Evolutionary conservation across 345 rosid species (phyloP).

Genomic region (Dipteronia sinensis): DNA sequence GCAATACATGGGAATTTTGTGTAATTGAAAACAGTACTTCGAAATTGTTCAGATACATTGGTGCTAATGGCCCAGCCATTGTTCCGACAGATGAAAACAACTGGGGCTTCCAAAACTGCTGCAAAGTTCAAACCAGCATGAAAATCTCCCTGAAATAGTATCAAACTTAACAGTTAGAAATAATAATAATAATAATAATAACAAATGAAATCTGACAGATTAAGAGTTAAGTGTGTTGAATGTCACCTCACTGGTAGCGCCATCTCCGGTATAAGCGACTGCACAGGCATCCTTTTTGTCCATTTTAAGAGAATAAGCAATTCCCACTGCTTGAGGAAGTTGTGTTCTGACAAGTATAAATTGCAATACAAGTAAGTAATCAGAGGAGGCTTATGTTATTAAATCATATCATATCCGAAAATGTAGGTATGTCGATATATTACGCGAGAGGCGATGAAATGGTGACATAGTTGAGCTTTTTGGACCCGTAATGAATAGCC

Average conservation of each 20-base stretch:
- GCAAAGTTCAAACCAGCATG: slow-evolving; percentile 91
- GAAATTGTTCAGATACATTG: slow-evolving; percentile 64
- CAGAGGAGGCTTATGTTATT: not conserved
- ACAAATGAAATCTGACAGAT: not conserved
- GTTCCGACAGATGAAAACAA: slow-evolving; percentile 74
- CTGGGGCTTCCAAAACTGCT: slow-evolving; percentile 78
- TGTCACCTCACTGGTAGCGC: slow-evolving; percentile 77
- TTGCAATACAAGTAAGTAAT: not conserved
- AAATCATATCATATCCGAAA: too few relatives aligned
- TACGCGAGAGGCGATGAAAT: slow-evolving; percentile 82
- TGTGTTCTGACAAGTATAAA: slow-evolving; percentile 53
- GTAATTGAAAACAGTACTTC: slow-evolving; percentile 46
- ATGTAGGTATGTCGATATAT: slow-evolving; percentile 5
- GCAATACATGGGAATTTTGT: not conserved
- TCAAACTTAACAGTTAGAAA: not conserved
- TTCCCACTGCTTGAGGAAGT: slow-evolving; percentile 80
- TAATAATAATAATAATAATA: not conserved
- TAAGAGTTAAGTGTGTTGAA: too few relatives aligned
- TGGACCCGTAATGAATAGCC: slow-evolving; percentile 84
- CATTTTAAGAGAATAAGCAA: slow-evolving; percentile 77
- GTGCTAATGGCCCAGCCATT: slow-evolving; percentile 96
- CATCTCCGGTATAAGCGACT: slow-evolving; percentile 70
- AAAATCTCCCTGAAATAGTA: slow-evolving; percentile 68
- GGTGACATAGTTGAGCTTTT: slow-evolving; percentile 63
- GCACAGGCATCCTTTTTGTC: slow-evolving; percentile 68